Conservation (phyloP, 1,284 basidiomycete genomes). For the Cutaneotrichosporon curvatum region DNA sequence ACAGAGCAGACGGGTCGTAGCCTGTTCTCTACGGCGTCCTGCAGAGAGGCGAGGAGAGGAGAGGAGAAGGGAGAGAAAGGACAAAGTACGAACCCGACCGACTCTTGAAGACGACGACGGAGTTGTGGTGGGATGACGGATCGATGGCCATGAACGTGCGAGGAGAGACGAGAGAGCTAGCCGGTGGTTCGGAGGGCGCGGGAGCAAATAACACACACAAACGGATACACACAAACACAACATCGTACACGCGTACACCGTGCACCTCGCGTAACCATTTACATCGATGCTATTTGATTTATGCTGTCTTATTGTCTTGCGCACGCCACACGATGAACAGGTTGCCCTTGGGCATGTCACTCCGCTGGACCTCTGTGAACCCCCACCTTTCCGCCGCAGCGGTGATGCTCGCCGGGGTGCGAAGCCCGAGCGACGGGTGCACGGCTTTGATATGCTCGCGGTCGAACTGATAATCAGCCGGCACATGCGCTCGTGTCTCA, state of each 20-base stretch:
- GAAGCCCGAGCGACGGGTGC: constrained; percentile 25
- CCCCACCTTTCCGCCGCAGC: constrained; percentile 30
- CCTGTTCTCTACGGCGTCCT: too few species aligned
- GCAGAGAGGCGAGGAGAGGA: too few species aligned
- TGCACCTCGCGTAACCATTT: too few species aligned
- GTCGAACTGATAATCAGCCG: constrained; percentile 29
- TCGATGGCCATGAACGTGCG: constrained; percentile 8
- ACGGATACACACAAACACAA: too few species aligned
- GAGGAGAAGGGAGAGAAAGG: neutral
- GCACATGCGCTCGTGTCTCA: neutral
- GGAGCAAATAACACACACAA: constrained; percentile 6
- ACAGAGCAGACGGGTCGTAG: too few species aligned
- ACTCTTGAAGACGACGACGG: neutral
- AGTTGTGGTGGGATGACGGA: too few species aligned
- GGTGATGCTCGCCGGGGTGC: constrained; percentile 23
- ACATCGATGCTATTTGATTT: too few species aligned
- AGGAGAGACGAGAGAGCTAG: neutral
- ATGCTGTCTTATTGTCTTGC: too few species aligned
- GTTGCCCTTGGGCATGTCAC: constrained; percentile 38
- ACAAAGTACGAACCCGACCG: neutral
- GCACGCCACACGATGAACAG: constrained; percentile 35
- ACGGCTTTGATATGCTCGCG: constrained; percentile 21
- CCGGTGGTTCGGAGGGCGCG: neutral
- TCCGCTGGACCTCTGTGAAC: constrained; percentile 22
- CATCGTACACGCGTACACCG: too few species aligned